These are phyloP conservation scores for Nelumbo lutea DNA, from an alignment of 164 flowering plant species.

Conservation along the genomic window DNA sequence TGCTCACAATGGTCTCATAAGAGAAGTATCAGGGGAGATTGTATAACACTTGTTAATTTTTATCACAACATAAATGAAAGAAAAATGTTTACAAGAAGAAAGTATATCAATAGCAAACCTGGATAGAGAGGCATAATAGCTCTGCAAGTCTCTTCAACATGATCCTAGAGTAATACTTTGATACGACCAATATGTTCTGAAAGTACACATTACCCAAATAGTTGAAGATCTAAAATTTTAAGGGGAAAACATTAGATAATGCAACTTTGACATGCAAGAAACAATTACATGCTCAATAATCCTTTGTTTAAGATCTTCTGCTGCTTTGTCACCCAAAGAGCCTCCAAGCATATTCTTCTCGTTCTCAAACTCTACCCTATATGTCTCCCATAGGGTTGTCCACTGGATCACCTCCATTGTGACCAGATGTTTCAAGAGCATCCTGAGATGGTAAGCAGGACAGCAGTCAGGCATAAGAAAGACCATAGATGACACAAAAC, in stretches of 20 bases:
- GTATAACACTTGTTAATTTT: too few species aligned
- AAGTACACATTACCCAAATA: slow-evolving; percentile 7
- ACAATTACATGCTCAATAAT: slow-evolving; percentile 84
- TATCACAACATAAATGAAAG: too few species aligned
- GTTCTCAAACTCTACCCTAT: slow-evolving; percentile 69
- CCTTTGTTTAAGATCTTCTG: slow-evolving; percentile 81
- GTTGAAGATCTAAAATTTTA: background rate
- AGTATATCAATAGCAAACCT: slow-evolving; percentile 54
- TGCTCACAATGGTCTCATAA: background rate
- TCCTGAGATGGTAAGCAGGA: slow-evolving; percentile 30
- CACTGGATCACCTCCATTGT: slow-evolving; percentile 98
- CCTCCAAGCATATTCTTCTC: slow-evolving; percentile 91
- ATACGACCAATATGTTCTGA: slow-evolving; percentile 95
- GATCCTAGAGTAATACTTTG: slow-evolving; percentile 90
- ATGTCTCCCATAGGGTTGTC: slow-evolving; percentile 81
- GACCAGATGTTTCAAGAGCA: slow-evolving; percentile 75
- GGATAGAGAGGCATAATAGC: slow-evolving; percentile 71
- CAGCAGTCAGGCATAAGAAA: slow-evolving; percentile 8
- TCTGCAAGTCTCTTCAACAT: slow-evolving; percentile 88
- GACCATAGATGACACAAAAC: background rate
- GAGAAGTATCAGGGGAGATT: background rate
- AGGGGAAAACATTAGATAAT: background rate
- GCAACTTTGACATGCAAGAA: background rate
- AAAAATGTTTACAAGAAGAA: too few species aligned
- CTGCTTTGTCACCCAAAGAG: slow-evolving; percentile 78